Percentiles rank a stretch among this genome's conserved stretches.
These are phyloP conservation scores for Xylaria sp. DNA, from an alignment of 2,329 filamentous ascomycete genomes.

Conservation along the genomic window DNA sequence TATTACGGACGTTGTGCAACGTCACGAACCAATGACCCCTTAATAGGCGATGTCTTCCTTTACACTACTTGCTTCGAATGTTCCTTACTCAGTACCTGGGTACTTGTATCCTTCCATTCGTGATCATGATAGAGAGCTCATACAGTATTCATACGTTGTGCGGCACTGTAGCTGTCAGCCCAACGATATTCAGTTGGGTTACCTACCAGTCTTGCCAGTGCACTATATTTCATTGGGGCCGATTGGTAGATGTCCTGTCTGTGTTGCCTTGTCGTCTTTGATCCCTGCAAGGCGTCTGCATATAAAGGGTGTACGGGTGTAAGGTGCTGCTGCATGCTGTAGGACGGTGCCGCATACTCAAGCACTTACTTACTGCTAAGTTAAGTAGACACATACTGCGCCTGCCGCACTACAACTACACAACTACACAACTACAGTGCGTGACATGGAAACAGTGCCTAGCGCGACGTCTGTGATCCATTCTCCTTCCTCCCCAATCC, in stretches of 20 bases:
- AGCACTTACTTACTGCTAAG: too few relatives aligned
- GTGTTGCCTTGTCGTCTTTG: neutral
- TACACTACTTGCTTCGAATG: neutral
- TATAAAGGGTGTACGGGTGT: neutral
- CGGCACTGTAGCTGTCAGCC: neutral
- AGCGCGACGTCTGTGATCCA: neutral
- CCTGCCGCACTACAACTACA: too few relatives aligned
- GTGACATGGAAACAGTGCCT: neutral
- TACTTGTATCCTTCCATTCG: neutral
- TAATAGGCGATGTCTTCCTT: neutral
- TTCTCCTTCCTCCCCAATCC: neutral
- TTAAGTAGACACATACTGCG: too few relatives aligned
- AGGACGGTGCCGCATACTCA: neutral
- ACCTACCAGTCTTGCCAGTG: neutral
- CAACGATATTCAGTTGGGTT: neutral
- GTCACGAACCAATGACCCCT: neutral
- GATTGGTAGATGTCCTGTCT: neutral
- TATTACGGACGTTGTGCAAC: conserved; percentile 13
- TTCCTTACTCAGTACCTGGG: too few relatives aligned
- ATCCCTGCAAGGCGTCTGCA: neutral
- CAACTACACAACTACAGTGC: too few relatives aligned
- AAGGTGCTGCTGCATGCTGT: neutral
- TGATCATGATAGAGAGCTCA: neutral
- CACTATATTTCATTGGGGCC: neutral
- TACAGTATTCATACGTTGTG: neutral